A percentile compares a stretch with the other conserved stretches of the same genome.
Evolutionary conservation across 805 yeast genomes (phyloP).

Genomic region (Candida nemodendra): DNA sequence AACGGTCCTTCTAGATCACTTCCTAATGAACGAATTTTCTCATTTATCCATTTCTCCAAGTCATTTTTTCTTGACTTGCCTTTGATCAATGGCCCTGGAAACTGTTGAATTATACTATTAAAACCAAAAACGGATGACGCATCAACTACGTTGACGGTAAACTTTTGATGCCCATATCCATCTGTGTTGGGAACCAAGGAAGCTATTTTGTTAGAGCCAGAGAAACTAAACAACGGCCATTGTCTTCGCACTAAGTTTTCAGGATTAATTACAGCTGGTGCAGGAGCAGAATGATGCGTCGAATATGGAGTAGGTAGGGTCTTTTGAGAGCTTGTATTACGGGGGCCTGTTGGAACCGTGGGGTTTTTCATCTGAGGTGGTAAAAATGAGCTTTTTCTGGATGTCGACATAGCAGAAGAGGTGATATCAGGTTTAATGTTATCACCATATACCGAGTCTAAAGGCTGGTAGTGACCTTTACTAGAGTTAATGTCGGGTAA

Average conservation of each 20-base stretch:
- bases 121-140: constrained; percentile 37
- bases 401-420: constrained; percentile 10
- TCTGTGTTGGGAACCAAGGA: constrained; percentile 43
- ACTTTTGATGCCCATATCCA: constrained; percentile 33
- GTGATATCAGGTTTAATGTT: constrained; percentile 17
- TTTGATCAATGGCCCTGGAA: constrained; percentile 68
- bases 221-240: constrained; percentile 76
- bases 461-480: constrained; percentile 11
- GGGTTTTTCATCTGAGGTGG: constrained; percentile 19
- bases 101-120: constrained; percentile 48
- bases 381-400: constrained; percentile 15
- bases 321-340: constrained; percentile 2
- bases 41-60: constrained; percentile 64
- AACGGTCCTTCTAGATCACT: constrained; percentile 17
- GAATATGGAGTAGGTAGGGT: constrained; percentile 4
- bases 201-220: constrained; percentile 43
- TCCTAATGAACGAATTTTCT: constrained; percentile 27
- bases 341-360: constrained; percentile 1
- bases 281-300: constrained; percentile 28
- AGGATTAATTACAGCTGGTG: constrained; percentile 46
- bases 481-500: background rate
- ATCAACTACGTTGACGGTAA: constrained; percentile 38
- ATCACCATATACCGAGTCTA: constrained; percentile 21
- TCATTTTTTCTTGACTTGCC: constrained; percentile 63
- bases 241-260: constrained; percentile 57